Evolutionary conservation across 345 rosid species (phyloP).

Genomic region (Kandelia obovata): DNA sequence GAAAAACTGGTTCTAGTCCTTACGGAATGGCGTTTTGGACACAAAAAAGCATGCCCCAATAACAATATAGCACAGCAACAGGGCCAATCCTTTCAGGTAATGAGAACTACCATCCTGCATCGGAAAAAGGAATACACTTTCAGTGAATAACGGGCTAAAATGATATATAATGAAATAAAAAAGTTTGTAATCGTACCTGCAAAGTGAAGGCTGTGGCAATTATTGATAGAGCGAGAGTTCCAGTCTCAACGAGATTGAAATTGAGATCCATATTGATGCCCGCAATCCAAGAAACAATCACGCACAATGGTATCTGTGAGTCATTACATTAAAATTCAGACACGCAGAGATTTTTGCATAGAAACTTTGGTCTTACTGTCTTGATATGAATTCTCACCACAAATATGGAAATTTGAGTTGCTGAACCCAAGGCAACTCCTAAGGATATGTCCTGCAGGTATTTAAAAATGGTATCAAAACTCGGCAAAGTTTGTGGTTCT

Average conservation of each 20-base stretch:
- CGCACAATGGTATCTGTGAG: conserved; percentile 64
- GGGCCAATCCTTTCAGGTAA: conserved; percentile 77
- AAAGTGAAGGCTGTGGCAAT: conserved; percentile 70
- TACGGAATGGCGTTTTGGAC: conserved; percentile 45
- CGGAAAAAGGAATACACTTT: not conserved
- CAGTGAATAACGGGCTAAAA: not conserved
- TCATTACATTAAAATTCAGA: not conserved
- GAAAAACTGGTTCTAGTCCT: conserved; percentile 7
- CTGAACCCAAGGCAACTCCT: conserved; percentile 87
- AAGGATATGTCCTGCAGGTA: conserved; percentile 68
- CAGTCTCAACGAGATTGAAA: conserved; percentile 82
- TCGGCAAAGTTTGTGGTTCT: not conserved
- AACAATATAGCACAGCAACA: conserved; percentile 59
- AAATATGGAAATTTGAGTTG: conserved; percentile 76
- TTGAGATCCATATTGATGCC: conserved; percentile 81
- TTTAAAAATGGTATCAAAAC: not conserved
- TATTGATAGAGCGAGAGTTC: conserved; percentile 64
- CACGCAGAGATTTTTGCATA: not conserved
- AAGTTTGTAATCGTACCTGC: conserved; percentile 40
- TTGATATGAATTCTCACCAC: conserved; percentile 47
- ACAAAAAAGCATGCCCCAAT: conserved; percentile 80
- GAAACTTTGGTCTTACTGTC: not conserved
- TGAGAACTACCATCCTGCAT: conserved; percentile 90
- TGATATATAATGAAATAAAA: too few species aligned
- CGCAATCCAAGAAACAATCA: conserved; percentile 65